Base-by-base conservation (phyloP, 176 grass and related monocot species). In the Triticum timopheevii region DNA sequence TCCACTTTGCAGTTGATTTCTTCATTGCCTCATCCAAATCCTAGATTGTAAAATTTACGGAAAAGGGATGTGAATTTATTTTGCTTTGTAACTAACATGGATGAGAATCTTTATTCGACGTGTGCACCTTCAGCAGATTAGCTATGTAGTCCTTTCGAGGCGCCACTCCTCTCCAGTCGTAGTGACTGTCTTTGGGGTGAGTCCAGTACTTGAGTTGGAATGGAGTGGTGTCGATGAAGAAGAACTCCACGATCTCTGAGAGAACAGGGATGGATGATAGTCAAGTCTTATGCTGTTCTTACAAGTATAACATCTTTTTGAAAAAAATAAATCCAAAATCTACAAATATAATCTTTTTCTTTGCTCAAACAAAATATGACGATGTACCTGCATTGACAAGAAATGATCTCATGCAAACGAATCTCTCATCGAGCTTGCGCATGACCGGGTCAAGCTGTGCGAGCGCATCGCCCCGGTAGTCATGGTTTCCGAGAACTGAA, bases 401-500 rank as follows among this genome's bases (percentile, higher is more conserved):
- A 63, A 94, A 98, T 0, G 91, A 93, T 84, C 93, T 90, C 91
- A 92, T 93, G 90, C 96, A 98, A 84, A 95, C 83, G 69, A 95
- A 98, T 45, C 96, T 86, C 44, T 17, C 33, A 64, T 98, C 96
- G 25, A 93, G 92, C 78, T 84, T 82, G 6, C 31, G 61, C 40
- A 98, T 24, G 31, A 86, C 73, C 10, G 91, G 91, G 69, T 73
- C 85, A 63, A 98, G 76, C 63, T 95, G 93, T 6, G 93, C 96
- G n/a, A 90, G 4, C 5, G 78, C 93, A 56, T 98, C 47, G 11
- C 96, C 88, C 82, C 88, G 89, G 58, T 94, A 98, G 86, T 98
- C 93, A 89, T 98, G 93, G 38, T 95, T 98, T 35, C 96, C 96
- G 19, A 98, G 79, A 81, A 98, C 96, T 98, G 84, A 10, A 80